Percentiles rank a stretch among this genome's conserved stretches.
Evolutionary conservation across 192 early-diverging fungal genomes (phyloP).

Genomic region (Borealophlyctis nickersoniae): DNA sequence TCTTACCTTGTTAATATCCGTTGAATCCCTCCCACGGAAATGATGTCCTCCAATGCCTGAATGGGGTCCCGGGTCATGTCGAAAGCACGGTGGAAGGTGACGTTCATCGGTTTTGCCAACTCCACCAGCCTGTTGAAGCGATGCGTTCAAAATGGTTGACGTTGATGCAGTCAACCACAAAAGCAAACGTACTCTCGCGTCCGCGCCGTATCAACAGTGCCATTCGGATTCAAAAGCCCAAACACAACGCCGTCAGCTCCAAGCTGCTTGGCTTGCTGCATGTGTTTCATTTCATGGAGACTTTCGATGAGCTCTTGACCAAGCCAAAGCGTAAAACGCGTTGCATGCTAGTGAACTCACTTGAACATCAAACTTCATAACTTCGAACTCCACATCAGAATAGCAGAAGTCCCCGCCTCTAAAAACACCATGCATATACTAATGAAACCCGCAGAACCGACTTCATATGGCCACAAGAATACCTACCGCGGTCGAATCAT

Average conservation of each 20-base stretch:
- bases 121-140: constrained; percentile 40
- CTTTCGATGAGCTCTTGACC: too few species aligned
- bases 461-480: not conserved
- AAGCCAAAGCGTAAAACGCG: too few species aligned
- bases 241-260: constrained; percentile 62
- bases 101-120: constrained; percentile 51
- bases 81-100: constrained; percentile 71
- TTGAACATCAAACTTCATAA: constrained; percentile 44
- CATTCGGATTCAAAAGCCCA: constrained; percentile 54
- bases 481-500: constrained; percentile 57
- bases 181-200: too few species aligned
- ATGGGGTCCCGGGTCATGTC: constrained; percentile 59
- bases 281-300: constrained; percentile 49
- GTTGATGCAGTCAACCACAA: not conserved
- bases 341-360: not conserved
- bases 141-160: constrained; percentile 4
- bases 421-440: constrained; percentile 2
- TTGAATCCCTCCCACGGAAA: constrained; percentile 56
- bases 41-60: constrained; percentile 55
- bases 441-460: not conserved
- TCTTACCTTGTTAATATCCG: constrained; percentile 56
- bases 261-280: constrained; percentile 40
- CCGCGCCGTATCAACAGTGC: constrained; percentile 51
- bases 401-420: constrained; percentile 66
- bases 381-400: constrained; percentile 38